phyloP scores from a whole-genome alignment of 2,329 filamentous ascomycete genomes.

The Fusarium sulawesiense region DNA sequence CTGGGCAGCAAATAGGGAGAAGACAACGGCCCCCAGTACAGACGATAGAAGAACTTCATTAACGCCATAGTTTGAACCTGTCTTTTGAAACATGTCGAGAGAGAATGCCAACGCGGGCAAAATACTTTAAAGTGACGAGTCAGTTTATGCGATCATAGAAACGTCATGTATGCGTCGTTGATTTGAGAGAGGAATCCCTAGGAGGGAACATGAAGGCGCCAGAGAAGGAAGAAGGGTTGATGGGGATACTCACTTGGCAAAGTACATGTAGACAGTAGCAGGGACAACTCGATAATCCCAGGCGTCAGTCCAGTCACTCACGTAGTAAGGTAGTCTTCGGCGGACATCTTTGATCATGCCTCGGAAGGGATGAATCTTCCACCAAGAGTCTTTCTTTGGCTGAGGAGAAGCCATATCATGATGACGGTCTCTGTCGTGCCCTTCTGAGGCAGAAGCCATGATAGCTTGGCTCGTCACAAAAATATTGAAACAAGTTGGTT shows the following conservation, averaged over 20 bases:
- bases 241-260: conserved; percentile 76
- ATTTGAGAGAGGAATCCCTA: neutral
- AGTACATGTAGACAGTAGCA: conserved; percentile 93
- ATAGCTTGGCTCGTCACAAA: neutral
- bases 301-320: conserved; percentile 85
- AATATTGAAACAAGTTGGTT: neutral
- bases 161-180: conserved; percentile 1
- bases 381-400: conserved; percentile 64
- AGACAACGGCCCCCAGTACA: conserved; percentile 84
- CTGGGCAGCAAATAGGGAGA: conserved; percentile 82
- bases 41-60: conserved; percentile 92
- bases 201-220: neutral
- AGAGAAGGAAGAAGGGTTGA: neutral
- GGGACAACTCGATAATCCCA: conserved; percentile 92
- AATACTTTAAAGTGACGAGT: conserved; percentile 66
- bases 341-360: conserved; percentile 85
- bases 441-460: conserved; percentile 28
- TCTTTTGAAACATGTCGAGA: conserved; percentile 93
- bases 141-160: conserved; percentile 9
- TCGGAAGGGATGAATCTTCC: conserved; percentile 78
- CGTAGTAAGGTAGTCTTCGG: conserved; percentile 79
- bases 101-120: conserved; percentile 89
- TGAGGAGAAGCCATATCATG: conserved; percentile 10
- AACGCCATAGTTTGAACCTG: conserved; percentile 84
- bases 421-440: conserved; percentile 9